Percentiles rank a stretch among this genome's conserved stretches.
Evolutionary conservation across 2,329 filamentous ascomycete genomes (phyloP).

Genomic region (Claviceps sorghi): DNA sequence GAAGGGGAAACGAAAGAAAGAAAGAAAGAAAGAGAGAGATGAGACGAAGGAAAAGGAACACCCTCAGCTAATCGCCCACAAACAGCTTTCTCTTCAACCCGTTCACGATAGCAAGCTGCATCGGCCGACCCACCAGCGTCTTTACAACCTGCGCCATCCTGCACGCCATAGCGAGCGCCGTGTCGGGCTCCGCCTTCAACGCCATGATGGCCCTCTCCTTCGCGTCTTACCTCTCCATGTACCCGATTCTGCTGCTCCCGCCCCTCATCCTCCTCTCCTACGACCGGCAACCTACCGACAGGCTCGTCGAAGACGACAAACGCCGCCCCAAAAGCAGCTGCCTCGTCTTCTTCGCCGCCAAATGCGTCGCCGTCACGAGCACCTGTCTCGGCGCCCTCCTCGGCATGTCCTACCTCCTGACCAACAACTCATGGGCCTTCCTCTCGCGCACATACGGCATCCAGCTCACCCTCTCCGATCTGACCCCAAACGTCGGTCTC

Average conservation of each 20-base stretch:
- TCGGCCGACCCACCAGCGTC: conserved; percentile 75
- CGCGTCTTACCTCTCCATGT: conserved; percentile 83
- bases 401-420: conserved; percentile 56
- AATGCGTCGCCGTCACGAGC: conserved; percentile 37
- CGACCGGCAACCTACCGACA: conserved; percentile 39
- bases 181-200: conserved; percentile 55
- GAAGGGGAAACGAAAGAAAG: neutral
- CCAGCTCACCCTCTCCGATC: conserved; percentile 75
- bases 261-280: conserved; percentile 70
- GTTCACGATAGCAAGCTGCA: conserved; percentile 79
- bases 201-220: conserved; percentile 76
- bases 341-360: conserved; percentile 40
- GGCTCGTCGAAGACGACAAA: conserved; percentile 4
- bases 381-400: conserved; percentile 48
- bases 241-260: conserved; percentile 73
- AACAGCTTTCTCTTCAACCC: conserved; percentile 86
- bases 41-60: neutral
- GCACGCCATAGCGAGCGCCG: conserved; percentile 67
- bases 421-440: conserved; percentile 73
- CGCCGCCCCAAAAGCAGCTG: conserved; percentile 21
- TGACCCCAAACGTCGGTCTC: conserved; percentile 86
- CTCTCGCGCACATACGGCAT: conserved; percentile 81
- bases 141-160: conserved; percentile 84
- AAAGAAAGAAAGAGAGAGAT: neutral
- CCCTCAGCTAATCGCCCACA: neutral